Base-by-base conservation (phyloP, 192 early-diverging fungal species). In the Radiomyces spectabilis region DNA sequence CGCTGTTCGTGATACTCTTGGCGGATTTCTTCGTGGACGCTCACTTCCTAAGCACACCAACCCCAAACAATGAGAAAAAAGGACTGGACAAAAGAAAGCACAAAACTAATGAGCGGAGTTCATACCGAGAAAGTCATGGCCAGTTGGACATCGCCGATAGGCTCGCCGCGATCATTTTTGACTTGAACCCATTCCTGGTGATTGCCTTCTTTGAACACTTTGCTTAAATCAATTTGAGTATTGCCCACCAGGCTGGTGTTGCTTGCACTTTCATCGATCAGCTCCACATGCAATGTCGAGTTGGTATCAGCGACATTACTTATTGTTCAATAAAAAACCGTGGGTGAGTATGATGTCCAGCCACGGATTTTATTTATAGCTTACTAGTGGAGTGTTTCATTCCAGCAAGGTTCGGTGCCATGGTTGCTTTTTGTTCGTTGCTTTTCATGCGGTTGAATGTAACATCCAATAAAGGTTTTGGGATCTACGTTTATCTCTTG, bases 391-490 rank as follows among this genome's bases (percentile, higher is more conserved):
- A 68, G 42, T 12, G 41, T 57, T 24, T 69, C 41, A 19, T 63
- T 59, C 59, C 59, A 69, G 5, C 44, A 43, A 21, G 59, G 59
- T 27, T 57, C 44, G 21, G 41, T 24, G 0, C 67, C 67, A 15
- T 41, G 34, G 16, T 54, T 40, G 37, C 41, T 35, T 4, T 62
- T 54, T 5, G 67, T 69, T 31, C 67, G 56, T 9, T 69, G 67
- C 38, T 69, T 69, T 7, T 69, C 45, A 29, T 42, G 35, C 18
- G 56, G 38, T 21, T 53, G 49, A 35, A 69, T 45, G 46, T 55
- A 69, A 13, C 46, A 63, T 5, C 67, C 60, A 33, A 69, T 22
- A 43, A 63, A 69, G n/a, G 57, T 50, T 15, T 41, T n/a, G 13
- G 44, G 31, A 47, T 55, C 60, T 62, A 40, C 26, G 7, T 22